These are phyloP conservation scores for Bipolaris oryzae DNA, from an alignment of 2,329 filamentous ascomycete genomes.

Conservation along the genomic window DNA sequence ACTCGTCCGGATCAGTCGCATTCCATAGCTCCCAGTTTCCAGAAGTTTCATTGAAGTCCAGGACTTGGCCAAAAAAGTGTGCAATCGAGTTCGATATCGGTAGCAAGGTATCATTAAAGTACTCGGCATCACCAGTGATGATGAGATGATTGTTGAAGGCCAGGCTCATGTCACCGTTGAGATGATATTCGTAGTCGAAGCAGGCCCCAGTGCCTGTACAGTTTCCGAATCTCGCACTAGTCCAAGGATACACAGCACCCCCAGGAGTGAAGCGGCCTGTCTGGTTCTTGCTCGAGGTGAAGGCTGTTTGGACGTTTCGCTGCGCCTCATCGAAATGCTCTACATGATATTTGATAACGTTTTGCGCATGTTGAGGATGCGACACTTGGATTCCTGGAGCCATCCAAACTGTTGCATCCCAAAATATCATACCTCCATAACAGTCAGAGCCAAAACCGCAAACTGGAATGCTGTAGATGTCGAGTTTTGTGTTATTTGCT, in stretches of 20 bases:
- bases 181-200: constrained; percentile 74
- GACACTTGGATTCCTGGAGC: constrained; percentile 68
- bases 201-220: constrained; percentile 67
- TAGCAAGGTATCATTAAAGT: constrained; percentile 62
- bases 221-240: constrained; percentile 69
- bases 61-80: constrained; percentile 64
- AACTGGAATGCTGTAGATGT: constrained; percentile 69
- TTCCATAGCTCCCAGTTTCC: constrained; percentile 49
- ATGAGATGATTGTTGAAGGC: constrained; percentile 66
- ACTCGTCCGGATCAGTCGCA: constrained; percentile 76
- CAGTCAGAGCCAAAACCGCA: constrained; percentile 70
- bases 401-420: constrained; percentile 73
- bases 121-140: constrained; percentile 63
- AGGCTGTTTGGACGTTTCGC: constrained; percentile 63
- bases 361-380: constrained; percentile 65
- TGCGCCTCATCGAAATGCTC: constrained; percentile 65
- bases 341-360: constrained; percentile 69
- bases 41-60: constrained; percentile 62
- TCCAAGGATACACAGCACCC: constrained; percentile 72
- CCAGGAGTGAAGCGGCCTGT: constrained; percentile 62
- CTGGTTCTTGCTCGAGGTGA: constrained; percentile 64
- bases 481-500: constrained; percentile 58
- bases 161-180: constrained; percentile 72
- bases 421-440: constrained; percentile 70
- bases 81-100: constrained; percentile 70